These are phyloP conservation scores for Dothiorella sarmentorum DNA, from an alignment of 2,329 filamentous ascomycete genomes.

Conservation along the genomic window DNA sequence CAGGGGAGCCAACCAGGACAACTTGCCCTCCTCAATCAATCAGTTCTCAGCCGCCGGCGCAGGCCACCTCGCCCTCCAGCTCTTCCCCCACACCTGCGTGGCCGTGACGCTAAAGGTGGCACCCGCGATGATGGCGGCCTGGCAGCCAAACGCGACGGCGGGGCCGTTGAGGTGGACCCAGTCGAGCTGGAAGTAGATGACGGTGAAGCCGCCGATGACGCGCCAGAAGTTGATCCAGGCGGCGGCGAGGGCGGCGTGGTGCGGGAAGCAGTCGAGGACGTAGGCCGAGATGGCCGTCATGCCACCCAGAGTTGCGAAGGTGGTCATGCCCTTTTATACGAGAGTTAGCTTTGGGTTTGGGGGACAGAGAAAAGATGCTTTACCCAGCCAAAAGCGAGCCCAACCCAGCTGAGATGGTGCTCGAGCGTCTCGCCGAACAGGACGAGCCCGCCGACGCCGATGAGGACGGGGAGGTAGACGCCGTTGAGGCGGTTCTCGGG, in stretches of 20 bases:
- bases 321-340: conserved; percentile 29
- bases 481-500: conserved; percentile 35
- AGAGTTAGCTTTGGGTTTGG: background rate
- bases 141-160: conserved; percentile 33
- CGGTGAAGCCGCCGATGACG: conserved; percentile 33
- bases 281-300: conserved; percentile 36
- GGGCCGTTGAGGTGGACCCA: conserved; percentile 33
- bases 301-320: conserved; percentile 32
- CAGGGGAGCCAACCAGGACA: too few species aligned
- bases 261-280: conserved; percentile 33
- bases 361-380: background rate
- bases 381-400: conserved; percentile 33
- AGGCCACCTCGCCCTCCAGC: conserved; percentile 26
- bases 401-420: conserved; percentile 32
- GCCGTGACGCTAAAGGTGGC: conserved; percentile 28
- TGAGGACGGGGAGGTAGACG: conserved; percentile 30
- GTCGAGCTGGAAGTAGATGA: conserved; percentile 35
- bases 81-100: conserved; percentile 30
- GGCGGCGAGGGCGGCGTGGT: conserved; percentile 31
- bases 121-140: conserved; percentile 33
- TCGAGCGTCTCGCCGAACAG: conserved; percentile 34
- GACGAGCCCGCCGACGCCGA: conserved; percentile 34
- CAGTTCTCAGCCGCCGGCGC: conserved; percentile 16
- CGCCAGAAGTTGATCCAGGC: conserved; percentile 36
- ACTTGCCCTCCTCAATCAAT: too few species aligned